Percentiles rank a stretch among this genome's conserved stretches.
These are phyloP conservation scores for Planoprotostelium fungivorum DNA, from an alignment of 78 protist genomes.

Conservation along the genomic window DNA sequence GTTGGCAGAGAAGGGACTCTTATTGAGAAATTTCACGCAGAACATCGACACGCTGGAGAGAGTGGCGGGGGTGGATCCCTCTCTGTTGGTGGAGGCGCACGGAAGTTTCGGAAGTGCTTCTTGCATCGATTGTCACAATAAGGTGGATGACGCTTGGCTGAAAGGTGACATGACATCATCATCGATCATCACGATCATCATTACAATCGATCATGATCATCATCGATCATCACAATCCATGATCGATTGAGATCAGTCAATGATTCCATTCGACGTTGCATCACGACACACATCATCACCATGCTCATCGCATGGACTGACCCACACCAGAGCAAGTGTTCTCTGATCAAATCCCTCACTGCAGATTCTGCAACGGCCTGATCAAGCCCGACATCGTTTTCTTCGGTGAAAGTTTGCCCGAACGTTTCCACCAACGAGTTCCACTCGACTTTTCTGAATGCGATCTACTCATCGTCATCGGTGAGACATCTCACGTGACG, in stretches of 20 bases:
- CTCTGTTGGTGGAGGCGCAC: slow-evolving; percentile 78
- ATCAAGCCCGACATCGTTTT: slow-evolving; percentile 82
- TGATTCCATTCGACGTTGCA: no score
- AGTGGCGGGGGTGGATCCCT: slow-evolving; percentile 49
- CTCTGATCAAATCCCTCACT: slow-evolving; percentile 50
- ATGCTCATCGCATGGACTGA: not conserved
- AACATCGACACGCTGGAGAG: slow-evolving; percentile 90
- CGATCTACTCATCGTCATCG: slow-evolving; percentile 76
- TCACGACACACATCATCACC: not conserved
- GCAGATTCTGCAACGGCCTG: slow-evolving; percentile 31
- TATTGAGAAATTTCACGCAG: slow-evolving; percentile 88
- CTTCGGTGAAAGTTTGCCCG: slow-evolving; percentile 81
- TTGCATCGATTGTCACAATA: slow-evolving; percentile 32
- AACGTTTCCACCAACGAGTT: slow-evolving; percentile 29
- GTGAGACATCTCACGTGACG: not conserved
- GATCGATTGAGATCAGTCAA: no score
- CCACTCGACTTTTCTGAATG: slow-evolving; percentile 41
- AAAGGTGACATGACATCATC: not conserved
- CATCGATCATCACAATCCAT: no score
- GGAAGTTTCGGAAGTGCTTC: slow-evolving; percentile 67
- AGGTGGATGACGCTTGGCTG: slow-evolving; percentile 3
- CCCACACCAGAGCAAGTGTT: slow-evolving; percentile 24
- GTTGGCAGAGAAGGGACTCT: slow-evolving; percentile 60
- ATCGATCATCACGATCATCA: not conserved
- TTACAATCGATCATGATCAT: not conserved